These are phyloP conservation scores for Aspergillus sclerotioniger DNA, from an alignment of 495 filamentous ascomycete species.

Conservation along the genomic window DNA sequence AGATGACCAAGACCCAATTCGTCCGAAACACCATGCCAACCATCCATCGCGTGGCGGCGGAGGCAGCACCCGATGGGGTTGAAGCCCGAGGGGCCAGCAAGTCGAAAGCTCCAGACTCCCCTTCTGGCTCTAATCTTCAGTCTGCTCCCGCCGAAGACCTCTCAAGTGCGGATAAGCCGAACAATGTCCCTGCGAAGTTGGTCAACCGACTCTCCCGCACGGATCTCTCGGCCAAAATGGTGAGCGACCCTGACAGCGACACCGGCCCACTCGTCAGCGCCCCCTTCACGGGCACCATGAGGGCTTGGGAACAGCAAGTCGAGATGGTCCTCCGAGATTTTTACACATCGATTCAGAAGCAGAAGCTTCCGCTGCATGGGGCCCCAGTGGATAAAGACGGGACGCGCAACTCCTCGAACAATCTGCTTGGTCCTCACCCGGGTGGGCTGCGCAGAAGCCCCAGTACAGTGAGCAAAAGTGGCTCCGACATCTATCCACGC, in stretches of 20 bases:
- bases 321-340: conserved; percentile 90
- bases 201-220: conserved; percentile 26
- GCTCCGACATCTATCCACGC: conserved; percentile 70
- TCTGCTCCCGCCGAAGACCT: conserved; percentile 25
- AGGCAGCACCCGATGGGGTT: conserved; percentile 65
- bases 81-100: conserved; percentile 49
- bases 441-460: conserved; percentile 76
- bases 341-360: conserved; percentile 82
- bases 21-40: conserved; percentile 96
- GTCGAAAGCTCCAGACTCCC: conserved; percentile 21
- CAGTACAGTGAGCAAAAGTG: conserved; percentile 88
- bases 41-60: conserved; percentile 69
- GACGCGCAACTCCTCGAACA: conserved; percentile 38
- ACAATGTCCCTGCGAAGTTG: conserved; percentile 20
- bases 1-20: conserved; percentile 93
- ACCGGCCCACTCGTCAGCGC: conserved; percentile 69
- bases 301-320: conserved; percentile 85
- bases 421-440: conserved; percentile 44
- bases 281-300: conserved; percentile 72
- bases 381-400: conserved; percentile 48
- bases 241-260: conserved; percentile 30
- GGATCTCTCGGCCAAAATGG: conserved; percentile 30
- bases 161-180: conserved; percentile 22
- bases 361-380: conserved; percentile 80
- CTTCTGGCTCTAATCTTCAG: conserved; percentile 22